phyloP scores from a whole-genome alignment of 2,329 filamentous ascomycete species.

The Fusarium mangiferae region DNA sequence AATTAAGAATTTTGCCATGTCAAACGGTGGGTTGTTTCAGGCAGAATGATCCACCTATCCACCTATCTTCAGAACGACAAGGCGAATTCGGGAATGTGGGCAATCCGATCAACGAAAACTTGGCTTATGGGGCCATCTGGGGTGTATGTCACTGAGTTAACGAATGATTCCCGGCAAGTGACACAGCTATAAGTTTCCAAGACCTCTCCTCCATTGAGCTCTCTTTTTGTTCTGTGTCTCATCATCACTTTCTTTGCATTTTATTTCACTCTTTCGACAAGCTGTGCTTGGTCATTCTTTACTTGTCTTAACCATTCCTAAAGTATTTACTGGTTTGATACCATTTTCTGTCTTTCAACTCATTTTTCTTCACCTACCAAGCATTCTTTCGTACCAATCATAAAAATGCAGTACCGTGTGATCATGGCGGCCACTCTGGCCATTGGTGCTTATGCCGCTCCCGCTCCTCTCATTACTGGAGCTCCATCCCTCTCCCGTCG shows the following conservation, averaged over 20 bases:
- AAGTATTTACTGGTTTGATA: conserved; percentile 41
- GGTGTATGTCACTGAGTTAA: not conserved
- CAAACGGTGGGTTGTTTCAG: conserved; percentile 32
- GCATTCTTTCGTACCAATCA: not conserved
- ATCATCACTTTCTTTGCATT: conserved; percentile 33
- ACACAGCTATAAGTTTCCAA: conserved; percentile 30
- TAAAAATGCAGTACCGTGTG: conserved; percentile 45
- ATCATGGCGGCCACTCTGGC: conserved; percentile 41
- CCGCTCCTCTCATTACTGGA: conserved; percentile 34
- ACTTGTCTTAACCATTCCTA: conserved; percentile 1
- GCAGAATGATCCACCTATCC: not conserved
- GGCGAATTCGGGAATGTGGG: not conserved
- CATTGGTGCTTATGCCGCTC: conserved; percentile 36
- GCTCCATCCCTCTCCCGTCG: conserved; percentile 34
- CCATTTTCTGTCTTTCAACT: not conserved
- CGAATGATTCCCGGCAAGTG: conserved; percentile 15
- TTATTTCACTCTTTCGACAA: conserved; percentile 39
- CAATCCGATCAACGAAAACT: not conserved
- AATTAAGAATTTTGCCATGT: conserved; percentile 32
- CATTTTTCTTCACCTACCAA: not conserved
- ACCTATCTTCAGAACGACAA: not conserved
- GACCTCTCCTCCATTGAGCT: not conserved
- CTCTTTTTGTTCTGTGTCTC: conserved; percentile 13
- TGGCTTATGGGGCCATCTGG: conserved; percentile 6
- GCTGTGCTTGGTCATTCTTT: conserved; percentile 43